Evolutionary conservation across 148 eudicot species (phyloP), one percentile per base, ranked within the genome.

Genomic region (Gaultheria prostrata): DNA sequence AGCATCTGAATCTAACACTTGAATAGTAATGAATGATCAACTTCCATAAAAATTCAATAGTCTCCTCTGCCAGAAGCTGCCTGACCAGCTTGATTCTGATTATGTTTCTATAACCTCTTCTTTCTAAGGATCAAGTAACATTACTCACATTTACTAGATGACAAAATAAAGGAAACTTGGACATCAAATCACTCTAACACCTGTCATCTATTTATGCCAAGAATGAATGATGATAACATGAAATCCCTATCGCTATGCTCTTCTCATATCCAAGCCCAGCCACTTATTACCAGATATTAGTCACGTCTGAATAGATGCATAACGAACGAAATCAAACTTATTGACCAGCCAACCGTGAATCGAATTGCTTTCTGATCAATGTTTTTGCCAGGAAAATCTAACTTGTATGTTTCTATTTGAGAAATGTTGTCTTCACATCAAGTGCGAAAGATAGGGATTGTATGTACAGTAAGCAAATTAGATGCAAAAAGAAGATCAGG

Each of bases 1-100:
- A 53, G 61, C 46, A 78, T 78, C 67, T 53, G 15, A 77, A 78
- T 54, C 48, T 54, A 78, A 30, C 46, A 53, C 80, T 59, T 35
- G 80, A 77, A 53, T 32, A 30, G 46, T 53, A 24, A n/a, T 76
- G 32, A n/a, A 46, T 48, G 33, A n/a, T 46, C 35, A 76, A 30
- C 17, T 28, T 67, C 72, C 39, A 67, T 30, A 4, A 28, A 67
- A 24, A 24, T 63, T 14, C 39, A 67, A 67, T 28, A 32, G 72
- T 14, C 72, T 67, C 33, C 72, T 30, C 72, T 67, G 4, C 35
- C 72, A 67, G 18, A 30, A 67, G 72, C 39, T 39, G 14, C 18
- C 35, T 67, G 72, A 67, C 8, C 72, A 67, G 18, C 72, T 67
- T 67, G 72, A 67, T 67, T 67, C 39, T 28, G 72, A 28, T 67